A percentile compares a stretch with the other conserved stretches of the same genome.
Evolutionary conservation across 306 rosid genomes (phyloP).

Genomic region (Casuarina glauca): DNA sequence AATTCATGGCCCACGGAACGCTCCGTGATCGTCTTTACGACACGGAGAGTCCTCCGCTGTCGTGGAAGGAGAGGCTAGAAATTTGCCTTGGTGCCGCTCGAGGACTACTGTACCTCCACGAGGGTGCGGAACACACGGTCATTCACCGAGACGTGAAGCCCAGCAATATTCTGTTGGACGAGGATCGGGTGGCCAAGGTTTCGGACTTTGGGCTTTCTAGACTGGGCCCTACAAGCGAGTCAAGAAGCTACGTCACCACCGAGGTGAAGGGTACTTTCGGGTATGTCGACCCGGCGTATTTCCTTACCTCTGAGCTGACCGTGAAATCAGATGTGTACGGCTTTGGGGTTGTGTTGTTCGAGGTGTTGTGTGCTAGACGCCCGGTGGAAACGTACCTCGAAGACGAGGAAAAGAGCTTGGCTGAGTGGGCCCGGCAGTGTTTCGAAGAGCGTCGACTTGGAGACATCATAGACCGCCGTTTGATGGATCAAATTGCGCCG

Average conservation of each 20-base stretch:
- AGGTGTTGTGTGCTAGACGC: not conserved
- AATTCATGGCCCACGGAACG: not conserved
- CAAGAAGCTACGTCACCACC: not conserved
- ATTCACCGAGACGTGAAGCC: conserved; percentile 6
- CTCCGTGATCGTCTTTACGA: conserved; percentile 3
- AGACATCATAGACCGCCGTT: not conserved
- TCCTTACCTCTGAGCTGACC: not conserved
- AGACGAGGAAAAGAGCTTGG: conserved; percentile 8
- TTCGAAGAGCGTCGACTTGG: not conserved
- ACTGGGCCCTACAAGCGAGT: not conserved
- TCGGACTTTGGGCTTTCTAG: conserved; percentile 1
- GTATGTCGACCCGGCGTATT: not conserved
- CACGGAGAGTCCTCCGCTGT: not conserved
- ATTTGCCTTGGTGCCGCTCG: not conserved
- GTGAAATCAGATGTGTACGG: not conserved
- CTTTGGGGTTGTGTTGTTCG: conserved; percentile 3
- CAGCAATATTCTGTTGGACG: not conserved
- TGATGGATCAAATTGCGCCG: not conserved
- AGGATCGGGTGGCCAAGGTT: not conserved
- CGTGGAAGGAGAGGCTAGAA: not conserved
- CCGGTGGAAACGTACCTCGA: conserved; percentile 12
- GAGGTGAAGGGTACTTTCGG: not conserved
- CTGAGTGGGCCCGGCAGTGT: not conserved
- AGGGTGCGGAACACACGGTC: not conserved
- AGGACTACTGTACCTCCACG: not conserved